These are phyloP conservation scores for Termitomyces sp. DNA, from an alignment of 768 basidiomycete genomes.

Conservation along the genomic window DNA sequence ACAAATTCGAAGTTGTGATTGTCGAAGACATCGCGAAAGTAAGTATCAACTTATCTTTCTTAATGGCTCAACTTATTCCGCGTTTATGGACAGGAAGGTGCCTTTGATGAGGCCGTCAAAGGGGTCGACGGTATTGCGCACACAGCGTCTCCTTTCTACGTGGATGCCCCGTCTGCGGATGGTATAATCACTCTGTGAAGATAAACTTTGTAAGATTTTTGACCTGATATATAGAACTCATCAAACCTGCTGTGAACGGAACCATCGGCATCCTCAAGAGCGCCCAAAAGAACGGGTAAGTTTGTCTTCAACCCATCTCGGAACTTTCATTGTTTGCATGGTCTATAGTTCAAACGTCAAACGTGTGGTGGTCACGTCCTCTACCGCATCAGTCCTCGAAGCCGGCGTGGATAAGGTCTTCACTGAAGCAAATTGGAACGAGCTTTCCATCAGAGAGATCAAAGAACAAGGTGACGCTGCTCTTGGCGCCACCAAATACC, in stretches of 20 bases:
- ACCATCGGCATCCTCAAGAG: conserved; percentile 62
- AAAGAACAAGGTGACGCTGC: conserved; percentile 48
- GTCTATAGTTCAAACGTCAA: conserved; percentile 30
- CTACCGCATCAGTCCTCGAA: conserved; percentile 43
- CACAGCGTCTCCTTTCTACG: conserved; percentile 56
- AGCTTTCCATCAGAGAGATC: conserved; percentile 41
- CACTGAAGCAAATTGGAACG: conserved; percentile 59
- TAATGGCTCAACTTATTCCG: not conserved
- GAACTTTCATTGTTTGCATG: not conserved
- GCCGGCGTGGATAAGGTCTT: conserved; percentile 24
- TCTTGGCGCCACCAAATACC: conserved; percentile 39
- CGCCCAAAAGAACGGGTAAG: conserved; percentile 50
- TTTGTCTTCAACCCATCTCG: not conserved
- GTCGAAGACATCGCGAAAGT: conserved; percentile 24
- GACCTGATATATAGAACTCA: conserved; percentile 45
- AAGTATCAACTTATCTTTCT: not conserved
- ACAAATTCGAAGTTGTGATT: conserved; percentile 23
- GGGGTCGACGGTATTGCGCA: conserved; percentile 64
- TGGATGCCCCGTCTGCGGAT: conserved; percentile 35
- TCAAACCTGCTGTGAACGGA: conserved; percentile 69
- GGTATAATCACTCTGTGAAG: too few relatives aligned
- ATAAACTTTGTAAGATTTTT: too few relatives aligned
- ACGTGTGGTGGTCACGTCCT: conserved; percentile 63
- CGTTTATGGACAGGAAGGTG: conserved; percentile 39
- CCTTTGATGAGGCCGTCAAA: conserved; percentile 70